These are phyloP conservation scores for Lachancea quebecensis DNA, from an alignment of 805 yeast genomes.

Conservation along the genomic window DNA sequence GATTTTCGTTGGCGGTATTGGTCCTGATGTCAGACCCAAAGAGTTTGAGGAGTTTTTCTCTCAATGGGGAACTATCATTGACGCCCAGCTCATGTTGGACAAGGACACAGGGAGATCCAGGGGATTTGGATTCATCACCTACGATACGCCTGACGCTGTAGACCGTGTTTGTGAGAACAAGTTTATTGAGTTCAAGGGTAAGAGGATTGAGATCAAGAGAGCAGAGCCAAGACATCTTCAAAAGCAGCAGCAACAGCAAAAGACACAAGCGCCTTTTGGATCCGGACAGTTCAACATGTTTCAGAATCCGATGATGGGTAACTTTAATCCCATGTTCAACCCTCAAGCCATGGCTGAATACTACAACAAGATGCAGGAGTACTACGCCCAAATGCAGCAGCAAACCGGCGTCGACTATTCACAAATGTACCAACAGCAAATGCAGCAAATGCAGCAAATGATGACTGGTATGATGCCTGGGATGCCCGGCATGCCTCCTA, in stretches of 20 bases:
- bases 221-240: slow-evolving; percentile 79
- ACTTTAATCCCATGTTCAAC: slow-evolving; percentile 30
- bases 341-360: slow-evolving; percentile 60
- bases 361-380: slow-evolving; percentile 55
- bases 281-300: slow-evolving; percentile 24
- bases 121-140: slow-evolving; percentile 96
- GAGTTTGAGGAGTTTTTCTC: slow-evolving; percentile 84
- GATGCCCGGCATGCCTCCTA: slow-evolving; percentile 16
- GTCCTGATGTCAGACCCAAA: slow-evolving; percentile 84
- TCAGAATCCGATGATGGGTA: slow-evolving; percentile 32
- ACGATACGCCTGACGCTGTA: slow-evolving; percentile 90
- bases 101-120: slow-evolving; percentile 95
- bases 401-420: slow-evolving; percentile 32
- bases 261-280: slow-evolving; percentile 14
- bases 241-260: slow-evolving; percentile 33
- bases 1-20: slow-evolving; percentile 95
- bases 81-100: slow-evolving; percentile 94
- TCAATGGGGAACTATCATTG: slow-evolving; percentile 84
- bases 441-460: slow-evolving; percentile 33
- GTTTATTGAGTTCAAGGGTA: slow-evolving; percentile 78
- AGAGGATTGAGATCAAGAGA: slow-evolving; percentile 74
- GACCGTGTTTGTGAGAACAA: slow-evolving; percentile 79
- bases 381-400: slow-evolving; percentile 33
- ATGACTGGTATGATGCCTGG: slow-evolving; percentile 21
- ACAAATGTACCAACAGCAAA: slow-evolving; percentile 31